A percentile compares a stretch with the other conserved stretches of the same genome.
These are phyloP conservation scores for Agroathelia rolfsii DNA, from an alignment of 1,284 basidiomycete species.

Conservation along the genomic window DNA sequence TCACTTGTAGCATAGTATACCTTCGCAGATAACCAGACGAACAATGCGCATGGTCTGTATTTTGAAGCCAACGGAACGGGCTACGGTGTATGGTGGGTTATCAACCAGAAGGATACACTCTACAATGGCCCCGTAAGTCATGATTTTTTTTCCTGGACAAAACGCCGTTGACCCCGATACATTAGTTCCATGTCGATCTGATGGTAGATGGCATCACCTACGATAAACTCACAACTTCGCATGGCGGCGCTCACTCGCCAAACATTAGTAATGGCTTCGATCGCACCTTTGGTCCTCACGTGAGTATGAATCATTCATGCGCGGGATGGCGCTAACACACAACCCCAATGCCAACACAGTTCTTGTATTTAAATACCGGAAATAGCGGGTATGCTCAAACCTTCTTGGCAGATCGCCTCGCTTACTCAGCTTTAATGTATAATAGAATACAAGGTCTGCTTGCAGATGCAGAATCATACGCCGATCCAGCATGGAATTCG, in stretches of 20 bases:
- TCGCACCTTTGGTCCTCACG: slow-evolving; percentile 19
- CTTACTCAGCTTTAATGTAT: no score
- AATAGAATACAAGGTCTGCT: slow-evolving; percentile 11
- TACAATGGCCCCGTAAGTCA: slow-evolving; percentile 18
- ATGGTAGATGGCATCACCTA: slow-evolving; percentile 20
- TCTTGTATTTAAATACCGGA: slow-evolving; percentile 18
- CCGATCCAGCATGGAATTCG: slow-evolving; percentile 18
- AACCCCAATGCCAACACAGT: no score
- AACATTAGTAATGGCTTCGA: slow-evolving; percentile 21
- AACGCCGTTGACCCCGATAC: background rate
- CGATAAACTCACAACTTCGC: slow-evolving; percentile 2
- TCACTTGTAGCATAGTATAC: slow-evolving; percentile 14
- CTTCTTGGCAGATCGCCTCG: no score
- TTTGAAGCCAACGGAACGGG: slow-evolving; percentile 10
- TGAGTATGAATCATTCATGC: background rate
- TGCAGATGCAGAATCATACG: slow-evolving; percentile 17
- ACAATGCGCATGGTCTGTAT: slow-evolving; percentile 15
- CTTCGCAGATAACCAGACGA: slow-evolving; percentile 19
- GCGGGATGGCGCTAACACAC: no score
- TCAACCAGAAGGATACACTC: slow-evolving; percentile 20
- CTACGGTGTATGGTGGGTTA: slow-evolving; percentile 20
- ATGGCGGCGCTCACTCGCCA: slow-evolving; percentile 12
- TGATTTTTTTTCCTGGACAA: background rate
- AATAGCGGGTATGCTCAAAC: slow-evolving; percentile 1
- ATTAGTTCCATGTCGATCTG: slow-evolving; percentile 18